These are phyloP conservation scores for Oryza meyeriana DNA, from an alignment of 176 grass and related monocot genomes.

Conservation along the genomic window DNA sequence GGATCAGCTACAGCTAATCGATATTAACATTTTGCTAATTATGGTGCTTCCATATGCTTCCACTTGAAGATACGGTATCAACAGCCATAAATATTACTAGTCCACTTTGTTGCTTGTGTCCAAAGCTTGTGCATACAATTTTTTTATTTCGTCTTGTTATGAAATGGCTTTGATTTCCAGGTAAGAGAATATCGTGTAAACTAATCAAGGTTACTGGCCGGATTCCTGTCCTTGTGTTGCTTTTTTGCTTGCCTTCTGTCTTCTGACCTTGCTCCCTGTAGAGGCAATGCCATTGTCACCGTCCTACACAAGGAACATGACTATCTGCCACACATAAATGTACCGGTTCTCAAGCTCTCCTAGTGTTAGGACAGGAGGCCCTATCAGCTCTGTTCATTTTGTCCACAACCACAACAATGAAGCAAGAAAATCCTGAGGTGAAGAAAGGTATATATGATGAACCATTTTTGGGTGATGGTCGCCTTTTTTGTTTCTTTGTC, in stretches of 20 bases:
- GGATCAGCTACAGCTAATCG: no score
- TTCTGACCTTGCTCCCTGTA: constrained; percentile 45
- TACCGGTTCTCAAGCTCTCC: not conserved
- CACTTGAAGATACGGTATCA: no score
- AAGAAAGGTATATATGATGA: constrained; percentile 23
- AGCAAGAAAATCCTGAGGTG: not conserved
- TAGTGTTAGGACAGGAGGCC: not conserved
- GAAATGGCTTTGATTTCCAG: not conserved
- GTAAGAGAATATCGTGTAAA: constrained; percentile 21
- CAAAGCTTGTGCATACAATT: not conserved
- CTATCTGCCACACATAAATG: not conserved
- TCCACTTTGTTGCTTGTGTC: not conserved
- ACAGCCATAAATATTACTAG: no score
- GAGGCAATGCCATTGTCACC: constrained; percentile 36
- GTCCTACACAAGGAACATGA: constrained; percentile 37
- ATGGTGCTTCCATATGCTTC: no score
- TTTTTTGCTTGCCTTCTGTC: not conserved
- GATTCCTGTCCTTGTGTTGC: constrained; percentile 24
- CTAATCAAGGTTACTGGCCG: not conserved
- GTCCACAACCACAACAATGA: constrained; percentile 16
- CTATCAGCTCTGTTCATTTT: not conserved
- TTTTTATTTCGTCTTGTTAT: not conserved
- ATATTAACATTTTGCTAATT: no score
- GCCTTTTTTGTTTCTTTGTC: not conserved
- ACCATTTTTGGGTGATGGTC: not conserved